phyloP scores from a whole-genome alignment of 768 basidiomycete species.

The Amanita polypyramis region DNA sequence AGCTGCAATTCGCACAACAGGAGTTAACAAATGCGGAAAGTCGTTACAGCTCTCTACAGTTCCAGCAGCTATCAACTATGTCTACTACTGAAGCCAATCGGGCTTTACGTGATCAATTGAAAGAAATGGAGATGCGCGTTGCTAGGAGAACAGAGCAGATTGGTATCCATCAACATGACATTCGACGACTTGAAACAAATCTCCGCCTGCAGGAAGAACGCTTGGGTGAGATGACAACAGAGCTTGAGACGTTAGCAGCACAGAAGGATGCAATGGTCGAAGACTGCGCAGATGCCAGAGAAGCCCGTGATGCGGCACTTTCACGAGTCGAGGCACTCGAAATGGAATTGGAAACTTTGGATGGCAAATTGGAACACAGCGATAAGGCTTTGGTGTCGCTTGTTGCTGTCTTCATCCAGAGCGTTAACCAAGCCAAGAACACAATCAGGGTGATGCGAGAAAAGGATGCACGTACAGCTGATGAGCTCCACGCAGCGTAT shows the following conservation, averaged over 20 bases:
- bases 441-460: constrained; percentile 9
- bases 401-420: constrained; percentile 27
- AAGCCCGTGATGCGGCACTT: constrained; percentile 58
- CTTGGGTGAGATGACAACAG: constrained; percentile 54
- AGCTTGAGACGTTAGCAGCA: constrained; percentile 53
- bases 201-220: constrained; percentile 66
- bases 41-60: constrained; percentile 52
- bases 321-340: constrained; percentile 49
- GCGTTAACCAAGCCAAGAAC: constrained; percentile 17
- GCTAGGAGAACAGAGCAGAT: constrained; percentile 63
- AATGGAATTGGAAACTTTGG: constrained; percentile 40
- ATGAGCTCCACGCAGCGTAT: background rate
- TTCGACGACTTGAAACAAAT: constrained; percentile 67
- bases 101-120: constrained; percentile 52
- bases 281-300: constrained; percentile 71
- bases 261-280: constrained; percentile 79
- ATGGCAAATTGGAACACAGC: constrained; percentile 17
- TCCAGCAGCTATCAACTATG: constrained; percentile 58
- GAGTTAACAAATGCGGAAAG: constrained; percentile 47
- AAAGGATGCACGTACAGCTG: background rate
- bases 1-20: constrained; percentile 40
- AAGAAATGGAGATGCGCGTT: constrained; percentile 58
- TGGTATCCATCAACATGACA: constrained; percentile 72
- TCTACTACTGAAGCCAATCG: constrained; percentile 43
- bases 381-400: constrained; percentile 26